Base-by-base conservation (phyloP, 1,139 yeast species). In the Sugiyamaella sp. region DNA sequence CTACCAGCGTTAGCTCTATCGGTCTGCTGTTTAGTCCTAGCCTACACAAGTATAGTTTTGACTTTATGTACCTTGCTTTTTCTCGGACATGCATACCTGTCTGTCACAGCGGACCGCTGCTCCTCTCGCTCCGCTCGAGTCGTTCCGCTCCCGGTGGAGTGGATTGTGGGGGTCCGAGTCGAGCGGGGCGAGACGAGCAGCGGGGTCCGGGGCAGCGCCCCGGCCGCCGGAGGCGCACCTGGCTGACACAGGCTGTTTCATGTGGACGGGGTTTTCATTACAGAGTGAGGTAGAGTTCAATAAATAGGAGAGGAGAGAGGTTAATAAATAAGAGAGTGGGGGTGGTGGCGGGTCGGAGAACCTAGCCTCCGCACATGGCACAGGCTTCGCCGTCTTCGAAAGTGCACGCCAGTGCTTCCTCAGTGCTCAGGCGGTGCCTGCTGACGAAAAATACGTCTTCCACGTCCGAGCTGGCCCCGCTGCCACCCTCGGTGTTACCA, bases 321-420 rank as follows among this genome's bases (percentile, higher is more conserved):
- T 5, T 14, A 16, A 5, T 12, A 40, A 12, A 40, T 10, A 9
- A n/a, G 29, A 16, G 3, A 22, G 9, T n/a, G n/a, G n/a, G n/a
- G n/a, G n/a, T n/a, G n/a, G n/a, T n/a, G n/a, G n/a, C n/a, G n/a
- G n/a, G n/a, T n/a, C n/a, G n/a, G n/a, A n/a, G n/a, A n/a, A 24
- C 14, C 72, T 74, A 88, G 76, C 95, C 95, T 55, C 95, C 86
- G 74, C 96, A 88, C 95, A 88, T 86, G 64, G 88, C 85, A 75
- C 95, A 87, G 46, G 93, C 80, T 74, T 86, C 95, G 25, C 37
- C 41, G 6, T 24, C 44, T 6, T 46, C 50, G 9, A 46, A 5
- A 17, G 38, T 12, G 22, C 50, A 46, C 12, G 32, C 20, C 5
- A 22, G 39, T 8, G 14, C 39, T 16, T 45, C 48, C 25, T 25